Evolutionary conservation across 306 rosid species (phyloP), one percentile per base, ranked within the genome.

Genomic region (Carpinus fangiana): DNA sequence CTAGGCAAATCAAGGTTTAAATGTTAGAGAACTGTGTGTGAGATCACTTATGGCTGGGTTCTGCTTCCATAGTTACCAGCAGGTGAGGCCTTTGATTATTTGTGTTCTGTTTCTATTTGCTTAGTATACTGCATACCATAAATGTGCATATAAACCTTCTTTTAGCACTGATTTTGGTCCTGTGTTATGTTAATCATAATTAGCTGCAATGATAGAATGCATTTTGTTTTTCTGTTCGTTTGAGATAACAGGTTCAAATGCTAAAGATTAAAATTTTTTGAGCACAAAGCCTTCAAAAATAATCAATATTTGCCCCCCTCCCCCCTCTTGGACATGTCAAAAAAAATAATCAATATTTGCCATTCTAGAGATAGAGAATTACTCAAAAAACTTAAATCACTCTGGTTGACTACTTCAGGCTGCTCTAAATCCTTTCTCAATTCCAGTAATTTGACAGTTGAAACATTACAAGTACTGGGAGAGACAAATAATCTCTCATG

Each of bases 21-120:
- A 89, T 74, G 75, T 90, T 43, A 86, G 80, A 83, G 89, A 85
- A 82, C 85, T 92, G 36, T 86, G 86, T 71, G 76, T 86, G 72
- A 87, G 87, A 87, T 80, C 74, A 38, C 76, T 92, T 82, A 72
- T 92, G 70, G 81, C 97, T 45, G 97, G 91, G 0, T 78, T 92
- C 86, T 92, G 93, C 83, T 86, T 92, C 80, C 92, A 89, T 70
- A 73, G 90, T 73, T 92, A 87, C 73, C 97, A 90, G 76, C 96
- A 90, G 93, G 97, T 88, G 54, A 74, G 80, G 54, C 70, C 47
- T 76, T 80, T 75, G 76, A 71, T 50, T 73, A 10, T 41, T 70
- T 74, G 54, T 72, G 26, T 47, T 50, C 60, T 50, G 34, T 66
- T 74, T 69, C 48, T 64, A 23, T 62, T 21, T 60, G 14, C 12